Conservation (phyloP, 495 filamentous ascomycete species). For the Hypoxylon perforatum region DNA sequence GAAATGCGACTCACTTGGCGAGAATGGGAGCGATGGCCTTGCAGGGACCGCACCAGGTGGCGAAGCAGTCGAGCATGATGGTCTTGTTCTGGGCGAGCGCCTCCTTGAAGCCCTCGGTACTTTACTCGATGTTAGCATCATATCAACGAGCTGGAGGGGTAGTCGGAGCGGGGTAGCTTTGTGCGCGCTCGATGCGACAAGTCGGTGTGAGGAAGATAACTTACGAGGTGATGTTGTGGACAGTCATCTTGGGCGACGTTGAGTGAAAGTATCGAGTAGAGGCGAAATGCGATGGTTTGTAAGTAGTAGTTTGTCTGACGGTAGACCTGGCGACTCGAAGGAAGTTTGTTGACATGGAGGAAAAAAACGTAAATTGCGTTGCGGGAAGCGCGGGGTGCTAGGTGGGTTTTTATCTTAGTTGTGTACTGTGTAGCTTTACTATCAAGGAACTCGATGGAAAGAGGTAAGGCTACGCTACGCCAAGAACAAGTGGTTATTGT, state of each 20-base stretch:
- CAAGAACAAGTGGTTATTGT: conserved; percentile 10
- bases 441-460: conserved; percentile 12
- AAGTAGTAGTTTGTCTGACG: conserved; percentile 34
- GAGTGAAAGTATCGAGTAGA: conserved; percentile 53
- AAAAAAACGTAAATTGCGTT: conserved; percentile 27
- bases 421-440: conserved; percentile 26
- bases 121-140: conserved; percentile 51
- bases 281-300: conserved; percentile 37
- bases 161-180: conserved; percentile 11
- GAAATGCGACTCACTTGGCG: conserved; percentile 62
- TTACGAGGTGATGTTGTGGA: conserved; percentile 56
- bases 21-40: conserved; percentile 84
- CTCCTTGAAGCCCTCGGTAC: conserved; percentile 69
- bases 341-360: conserved; percentile 43
- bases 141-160: neutral
- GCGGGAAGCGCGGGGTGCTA: conserved; percentile 23
- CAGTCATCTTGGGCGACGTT: conserved; percentile 56
- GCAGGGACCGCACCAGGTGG: conserved; percentile 95
- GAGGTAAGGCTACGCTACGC: conserved; percentile 29
- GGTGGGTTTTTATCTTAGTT: conserved; percentile 33
- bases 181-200: conserved; percentile 2
- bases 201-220: conserved; percentile 27
- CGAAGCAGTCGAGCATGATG: conserved; percentile 87
- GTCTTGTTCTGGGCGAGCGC: conserved; percentile 65
- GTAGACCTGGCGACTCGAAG: conserved; percentile 36